Percentiles rank a stretch among this genome's conserved stretches.
phyloP scores from a whole-genome alignment of 495 filamentous ascomycete genomes.

The Podospora conica region DNA sequence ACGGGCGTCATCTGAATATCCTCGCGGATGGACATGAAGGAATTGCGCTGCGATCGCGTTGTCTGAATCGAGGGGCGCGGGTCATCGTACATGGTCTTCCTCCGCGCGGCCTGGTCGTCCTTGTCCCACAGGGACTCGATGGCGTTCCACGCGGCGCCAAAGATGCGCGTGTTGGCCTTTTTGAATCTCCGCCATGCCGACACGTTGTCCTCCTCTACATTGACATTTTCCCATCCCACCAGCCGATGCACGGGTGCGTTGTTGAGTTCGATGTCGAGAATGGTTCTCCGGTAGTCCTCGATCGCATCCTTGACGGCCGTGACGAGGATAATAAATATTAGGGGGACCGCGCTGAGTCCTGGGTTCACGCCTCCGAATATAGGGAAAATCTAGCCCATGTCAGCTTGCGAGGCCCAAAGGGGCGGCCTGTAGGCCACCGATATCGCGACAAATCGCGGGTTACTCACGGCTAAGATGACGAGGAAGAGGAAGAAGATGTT shows the following conservation, averaged over 20 bases:
- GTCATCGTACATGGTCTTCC: slow-evolving; percentile 28
- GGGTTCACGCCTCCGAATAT: slow-evolving; percentile 94
- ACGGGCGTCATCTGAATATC: slow-evolving; percentile 95
- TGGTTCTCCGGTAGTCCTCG: slow-evolving; percentile 90
- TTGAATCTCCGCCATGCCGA: slow-evolving; percentile 85
- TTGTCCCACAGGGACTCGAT: slow-evolving; percentile 40
- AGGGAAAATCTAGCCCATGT: slow-evolving; percentile 69
- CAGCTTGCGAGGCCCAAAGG: not conserved
- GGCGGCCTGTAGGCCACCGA: not conserved
- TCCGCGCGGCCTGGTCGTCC: slow-evolving; percentile 21
- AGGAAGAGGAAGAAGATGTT: slow-evolving; percentile 98
- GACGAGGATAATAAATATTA: slow-evolving; percentile 90
- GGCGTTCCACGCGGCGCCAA: slow-evolving; percentile 50
- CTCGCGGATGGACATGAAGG: slow-evolving; percentile 48
- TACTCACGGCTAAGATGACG: slow-evolving; percentile 84
- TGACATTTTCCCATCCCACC: slow-evolving; percentile 86
- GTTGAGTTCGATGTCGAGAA: slow-evolving; percentile 91
- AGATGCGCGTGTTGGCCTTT: slow-evolving; percentile 70
- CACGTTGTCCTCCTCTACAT: slow-evolving; percentile 79
- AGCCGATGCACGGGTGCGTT: slow-evolving; percentile 92
- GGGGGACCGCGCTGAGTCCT: slow-evolving; percentile 79
- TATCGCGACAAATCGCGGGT: not conserved
- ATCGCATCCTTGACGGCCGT: slow-evolving; percentile 96
- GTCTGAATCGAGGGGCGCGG: slow-evolving; percentile 64
- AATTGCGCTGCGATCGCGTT: slow-evolving; percentile 50